Conservation (phyloP, 345 rosid species). For the Boechera divaricarpa region DNA sequence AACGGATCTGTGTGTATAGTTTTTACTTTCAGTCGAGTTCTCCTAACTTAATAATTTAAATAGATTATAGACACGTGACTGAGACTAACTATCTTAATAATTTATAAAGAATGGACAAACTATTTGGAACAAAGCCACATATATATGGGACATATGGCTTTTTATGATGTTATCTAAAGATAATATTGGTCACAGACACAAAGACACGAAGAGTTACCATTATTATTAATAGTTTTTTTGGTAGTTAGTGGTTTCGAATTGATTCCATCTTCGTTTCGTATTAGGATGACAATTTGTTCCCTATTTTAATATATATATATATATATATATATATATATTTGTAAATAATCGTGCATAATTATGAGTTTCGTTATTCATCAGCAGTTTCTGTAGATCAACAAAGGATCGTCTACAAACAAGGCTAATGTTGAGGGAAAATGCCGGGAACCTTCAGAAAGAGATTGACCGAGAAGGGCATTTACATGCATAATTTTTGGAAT, state of each 20-base stretch:
- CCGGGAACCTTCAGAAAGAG: too few relatives aligned
- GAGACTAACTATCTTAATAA: constrained; percentile 37
- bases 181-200: constrained; percentile 39
- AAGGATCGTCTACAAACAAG: neutral
- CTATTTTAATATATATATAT: too few relatives aligned
- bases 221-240: constrained; percentile 19
- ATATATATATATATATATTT: too few relatives aligned
- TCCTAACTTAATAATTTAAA: neutral
- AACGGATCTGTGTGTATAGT: neutral
- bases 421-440: too few relatives aligned
- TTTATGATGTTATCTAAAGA: constrained; percentile 37
- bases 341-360: neutral
- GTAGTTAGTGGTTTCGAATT: constrained; percentile 30
- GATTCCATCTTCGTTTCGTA: constrained; percentile 22
- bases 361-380: neutral
- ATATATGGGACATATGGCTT: constrained; percentile 25
- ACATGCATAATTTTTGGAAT: neutral
- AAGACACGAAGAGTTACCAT: constrained; percentile 22
- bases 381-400: neutral
- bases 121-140: constrained; percentile 33
- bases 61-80: constrained; percentile 39
- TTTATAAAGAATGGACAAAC: constrained; percentile 12
- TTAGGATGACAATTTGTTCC: constrained; percentile 24
- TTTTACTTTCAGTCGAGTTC: neutral
- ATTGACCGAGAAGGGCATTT: neutral